Evolutionary conservation across 75 land plant species (phyloP), one percentile per base, ranked within the genome.

Genomic region (Cryptomeria japonica): DNA sequence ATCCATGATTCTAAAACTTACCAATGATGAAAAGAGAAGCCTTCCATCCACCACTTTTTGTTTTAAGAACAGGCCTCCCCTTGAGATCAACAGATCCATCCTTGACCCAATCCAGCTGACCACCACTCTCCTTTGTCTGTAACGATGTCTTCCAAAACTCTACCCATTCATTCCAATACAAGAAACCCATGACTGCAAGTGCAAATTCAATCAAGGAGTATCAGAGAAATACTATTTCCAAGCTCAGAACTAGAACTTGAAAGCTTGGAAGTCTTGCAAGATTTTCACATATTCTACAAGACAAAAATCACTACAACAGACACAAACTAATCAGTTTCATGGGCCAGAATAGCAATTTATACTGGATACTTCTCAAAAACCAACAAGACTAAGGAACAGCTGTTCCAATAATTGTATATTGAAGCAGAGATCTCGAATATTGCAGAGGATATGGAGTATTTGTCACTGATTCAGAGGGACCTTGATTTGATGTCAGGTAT

Each of bases 31-130:
- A 91, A 72, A 88, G 86, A 70, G 88, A 89, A 34, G 92, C 87
- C 79, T 73, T 91, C 92, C 92, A 90, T 22, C 91, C 88, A 58
- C 92, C 92, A 25, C 92, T 87, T 28, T 87, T 89, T 64, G 91
- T 25, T 73, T 61, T 83, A 18, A 89, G 85, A 39, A 73, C 88
- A 14, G 91, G 91, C 47, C 70, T 55, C 55, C 91, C 88, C 49
- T 16, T 47, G 55, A 89, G 8, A 76, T 91, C 92, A 38, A 87
- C 86, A 22, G 91, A 91, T 55, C 92, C 92, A 77, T 91, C 88
- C 46, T 36, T 83, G 1, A 88, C 84, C 44, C 80, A 36, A 18
- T 87, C 41, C 4, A 38, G 15, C 2, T 86, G 22, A 49, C 46
- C 61, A 25, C 64, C 11, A 55, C 68, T 77, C 32, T 83, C 46